Evolutionary conservation across 2,329 filamentous ascomycete genomes (phyloP).

Genomic region (Colletotrichum incanum): DNA sequence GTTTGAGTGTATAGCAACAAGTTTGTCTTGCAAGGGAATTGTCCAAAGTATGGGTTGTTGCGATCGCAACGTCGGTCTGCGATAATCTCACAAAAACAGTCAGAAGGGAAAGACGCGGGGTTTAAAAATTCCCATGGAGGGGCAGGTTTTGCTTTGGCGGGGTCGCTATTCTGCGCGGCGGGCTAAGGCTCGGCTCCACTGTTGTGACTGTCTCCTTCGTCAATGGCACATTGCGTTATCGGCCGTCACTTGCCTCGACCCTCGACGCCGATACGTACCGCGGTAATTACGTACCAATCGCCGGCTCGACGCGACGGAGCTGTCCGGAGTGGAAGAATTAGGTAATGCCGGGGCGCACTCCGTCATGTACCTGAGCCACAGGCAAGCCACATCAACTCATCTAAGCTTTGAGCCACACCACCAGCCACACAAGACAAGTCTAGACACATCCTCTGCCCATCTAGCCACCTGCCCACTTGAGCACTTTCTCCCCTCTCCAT

Average conservation of each 20-base stretch:
- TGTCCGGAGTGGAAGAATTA: conserved; percentile 34
- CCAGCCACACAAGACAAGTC: neutral
- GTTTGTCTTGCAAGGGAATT: conserved; percentile 20
- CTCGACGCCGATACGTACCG: conserved; percentile 16
- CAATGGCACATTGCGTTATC: conserved; percentile 29
- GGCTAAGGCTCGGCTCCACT: neutral
- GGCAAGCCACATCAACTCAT: rapidly evolving
- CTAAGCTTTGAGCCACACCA: neutral
- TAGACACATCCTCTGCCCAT: too few relatives aligned
- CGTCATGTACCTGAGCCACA: neutral
- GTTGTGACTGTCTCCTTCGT: conserved; percentile 10
- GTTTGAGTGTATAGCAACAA: conserved; percentile 35
- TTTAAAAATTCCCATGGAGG: conserved; percentile 43
- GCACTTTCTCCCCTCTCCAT: too few relatives aligned
- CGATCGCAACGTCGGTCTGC: conserved; percentile 44
- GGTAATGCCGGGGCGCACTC: conserved; percentile 11
- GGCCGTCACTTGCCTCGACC: conserved; percentile 1
- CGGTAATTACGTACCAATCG: conserved; percentile 31
- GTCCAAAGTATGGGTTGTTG: conserved; percentile 41
- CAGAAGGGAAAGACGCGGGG: conserved; percentile 41
- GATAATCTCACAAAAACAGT: conserved; percentile 43
- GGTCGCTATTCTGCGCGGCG: conserved; percentile 26
- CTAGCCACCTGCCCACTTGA: too few relatives aligned
- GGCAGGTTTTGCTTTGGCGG: conserved; percentile 43
- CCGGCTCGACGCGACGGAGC: conserved; percentile 29